Evolutionary conservation across 192 early-diverging fungal genomes (phyloP).

Genomic region (Linnemannia schmuckeri): DNA sequence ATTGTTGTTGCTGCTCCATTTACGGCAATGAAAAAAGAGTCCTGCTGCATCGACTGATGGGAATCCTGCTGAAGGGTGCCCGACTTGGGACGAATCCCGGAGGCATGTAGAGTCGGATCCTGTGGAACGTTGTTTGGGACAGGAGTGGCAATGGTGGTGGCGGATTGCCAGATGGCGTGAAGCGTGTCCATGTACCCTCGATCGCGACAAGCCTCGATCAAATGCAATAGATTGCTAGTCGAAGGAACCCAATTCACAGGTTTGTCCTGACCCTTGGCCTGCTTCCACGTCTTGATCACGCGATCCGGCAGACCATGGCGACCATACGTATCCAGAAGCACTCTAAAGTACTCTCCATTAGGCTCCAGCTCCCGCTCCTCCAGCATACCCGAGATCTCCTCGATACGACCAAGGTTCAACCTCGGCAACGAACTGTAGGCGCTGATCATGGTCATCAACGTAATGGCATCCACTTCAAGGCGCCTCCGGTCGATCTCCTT

Average conservation of each 20-base stretch:
- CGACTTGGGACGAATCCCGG: background rate
- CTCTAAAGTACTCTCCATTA: constrained; percentile 25
- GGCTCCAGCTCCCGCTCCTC: constrained; percentile 33
- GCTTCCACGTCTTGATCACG: constrained; percentile 41
- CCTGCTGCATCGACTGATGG: background rate
- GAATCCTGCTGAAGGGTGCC: background rate
- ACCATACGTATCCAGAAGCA: constrained; percentile 38
- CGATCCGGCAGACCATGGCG: constrained; percentile 32
- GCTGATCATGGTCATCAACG: constrained; percentile 24
- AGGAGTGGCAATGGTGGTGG: constrained; percentile 7
- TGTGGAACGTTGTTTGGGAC: background rate
- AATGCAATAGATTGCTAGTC: constrained; percentile 31
- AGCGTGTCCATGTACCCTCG: constrained; percentile 49
- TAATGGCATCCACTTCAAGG: constrained; percentile 13
- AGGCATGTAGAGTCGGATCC: background rate
- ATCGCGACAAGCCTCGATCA: constrained; percentile 51
- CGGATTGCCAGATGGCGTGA: constrained; percentile 33
- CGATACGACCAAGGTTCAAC: constrained; percentile 24
- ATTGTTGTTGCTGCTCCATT: background rate
- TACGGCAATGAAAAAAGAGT: background rate
- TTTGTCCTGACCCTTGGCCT: constrained; percentile 11
- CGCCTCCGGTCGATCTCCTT: constrained; percentile 27
- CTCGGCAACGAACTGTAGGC: constrained; percentile 24
- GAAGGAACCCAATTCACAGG: constrained; percentile 19
- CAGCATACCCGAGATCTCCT: constrained; percentile 27